A percentile compares a stretch with the other conserved stretches of the same genome.
Conservation (phyloP, 2,329 filamentous ascomycete species). For the Hyphodiscus sp. region DNA sequence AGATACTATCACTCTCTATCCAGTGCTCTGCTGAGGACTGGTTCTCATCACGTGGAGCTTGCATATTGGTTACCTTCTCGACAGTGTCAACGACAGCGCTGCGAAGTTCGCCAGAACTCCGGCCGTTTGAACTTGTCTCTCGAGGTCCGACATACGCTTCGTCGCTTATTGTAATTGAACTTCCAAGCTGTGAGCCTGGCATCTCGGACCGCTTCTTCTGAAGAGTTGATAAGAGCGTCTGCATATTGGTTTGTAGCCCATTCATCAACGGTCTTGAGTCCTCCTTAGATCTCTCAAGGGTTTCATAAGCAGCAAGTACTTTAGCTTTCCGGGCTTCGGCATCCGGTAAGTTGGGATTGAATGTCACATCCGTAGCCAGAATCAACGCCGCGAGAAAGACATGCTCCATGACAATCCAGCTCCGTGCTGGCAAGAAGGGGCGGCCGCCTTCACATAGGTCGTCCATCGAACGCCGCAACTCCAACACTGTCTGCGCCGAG, state of each 20-base stretch:
- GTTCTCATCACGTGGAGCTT: background rate
- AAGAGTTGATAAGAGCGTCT: conserved; percentile 3
- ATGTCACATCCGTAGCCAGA: conserved; percentile 4
- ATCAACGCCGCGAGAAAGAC: conserved; percentile 7
- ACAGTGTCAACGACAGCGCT: too few species aligned
- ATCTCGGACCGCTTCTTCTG: background rate
- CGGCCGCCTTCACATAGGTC: background rate
- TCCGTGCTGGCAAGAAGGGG: background rate
- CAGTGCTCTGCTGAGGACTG: background rate
- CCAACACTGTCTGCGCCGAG: conserved; percentile 5
- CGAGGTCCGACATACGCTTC: too few species aligned
- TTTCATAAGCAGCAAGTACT: conserved; percentile 3
- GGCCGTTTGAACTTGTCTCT: too few species aligned
- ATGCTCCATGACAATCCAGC: conserved; percentile 7
- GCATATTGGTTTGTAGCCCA: conserved; percentile 4
- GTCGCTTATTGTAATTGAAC: too few species aligned
- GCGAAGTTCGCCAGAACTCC: too few species aligned
- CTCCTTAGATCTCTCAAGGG: conserved; percentile 3
- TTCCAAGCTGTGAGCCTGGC: too few species aligned
- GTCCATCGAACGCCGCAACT: conserved; percentile 4
- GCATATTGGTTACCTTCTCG: too few species aligned
- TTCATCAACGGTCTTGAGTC: conserved; percentile 2
- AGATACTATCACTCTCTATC: too few species aligned
- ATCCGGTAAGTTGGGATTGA: conserved; percentile 5
- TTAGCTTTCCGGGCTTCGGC: conserved; percentile 5